These are phyloP conservation scores for Senna siamea DNA, from an alignment of 306 rosid genomes.

Conservation along the genomic window DNA sequence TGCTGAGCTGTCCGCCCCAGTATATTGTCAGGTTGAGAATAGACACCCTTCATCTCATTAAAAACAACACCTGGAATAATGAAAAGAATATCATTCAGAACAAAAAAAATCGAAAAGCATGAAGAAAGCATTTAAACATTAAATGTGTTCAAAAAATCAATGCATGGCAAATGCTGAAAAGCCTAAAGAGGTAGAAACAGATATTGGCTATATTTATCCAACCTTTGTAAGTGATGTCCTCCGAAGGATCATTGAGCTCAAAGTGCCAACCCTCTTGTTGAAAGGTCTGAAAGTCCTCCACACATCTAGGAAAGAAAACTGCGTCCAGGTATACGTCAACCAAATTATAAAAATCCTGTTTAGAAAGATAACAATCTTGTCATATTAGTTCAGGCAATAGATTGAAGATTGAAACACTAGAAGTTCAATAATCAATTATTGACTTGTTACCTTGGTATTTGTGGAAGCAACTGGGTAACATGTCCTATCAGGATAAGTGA, in stretches of 20 bases:
- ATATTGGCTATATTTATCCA: background rate
- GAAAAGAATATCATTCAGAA: conserved; percentile 29
- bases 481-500: conserved; percentile 97
- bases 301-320: conserved; percentile 93
- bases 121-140: background rate
- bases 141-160: conserved; percentile 2
- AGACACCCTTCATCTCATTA: conserved; percentile 99
- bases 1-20: conserved; percentile 88
- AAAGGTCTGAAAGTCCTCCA: conserved; percentile 81
- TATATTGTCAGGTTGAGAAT: conserved; percentile 95
- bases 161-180: background rate
- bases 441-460: conserved; percentile 66
- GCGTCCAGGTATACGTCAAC: conserved; percentile 98
- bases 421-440: conserved; percentile 15
- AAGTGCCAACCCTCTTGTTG: conserved; percentile 99
- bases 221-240: conserved; percentile 93
- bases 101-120: background rate
- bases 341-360: conserved; percentile 91
- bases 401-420: conserved; percentile 6
- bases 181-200: conserved; percentile 6
- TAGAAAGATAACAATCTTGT: conserved; percentile 21
- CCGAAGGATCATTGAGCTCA: conserved; percentile 91
- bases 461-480: conserved; percentile 99
- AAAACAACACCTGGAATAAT: conserved; percentile 85
- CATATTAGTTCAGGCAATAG: background rate